phyloP scores from a whole-genome alignment of 495 filamentous ascomycete genomes.

The Oidiodendron maius region DNA sequence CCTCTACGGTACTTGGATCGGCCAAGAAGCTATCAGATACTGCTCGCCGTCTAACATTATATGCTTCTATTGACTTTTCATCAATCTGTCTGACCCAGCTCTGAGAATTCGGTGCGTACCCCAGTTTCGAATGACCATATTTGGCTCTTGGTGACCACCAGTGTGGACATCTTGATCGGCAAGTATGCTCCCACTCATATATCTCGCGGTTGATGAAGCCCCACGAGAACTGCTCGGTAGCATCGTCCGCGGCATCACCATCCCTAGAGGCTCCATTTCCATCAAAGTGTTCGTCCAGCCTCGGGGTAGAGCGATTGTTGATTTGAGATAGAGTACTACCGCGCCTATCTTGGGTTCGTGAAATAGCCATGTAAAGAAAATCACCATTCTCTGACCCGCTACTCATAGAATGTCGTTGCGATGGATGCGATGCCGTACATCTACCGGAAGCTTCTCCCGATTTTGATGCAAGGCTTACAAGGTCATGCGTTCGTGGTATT shows the following conservation, averaged over 20 bases:
- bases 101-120: not conserved
- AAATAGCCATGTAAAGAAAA: conserved; percentile 14
- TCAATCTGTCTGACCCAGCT: conserved; percentile 9
- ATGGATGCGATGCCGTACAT: not conserved
- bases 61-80: not conserved
- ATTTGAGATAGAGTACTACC: conserved; percentile 8
- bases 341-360: not conserved
- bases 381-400: conserved; percentile 17
- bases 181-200: conserved; percentile 21
- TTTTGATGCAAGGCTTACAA: not conserved
- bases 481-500: not conserved
- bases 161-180: conserved; percentile 19
- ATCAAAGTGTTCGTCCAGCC: conserved; percentile 5
- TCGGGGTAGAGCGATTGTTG: conserved; percentile 7
- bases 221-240: conserved; percentile 9
- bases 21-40: conserved; percentile 16
- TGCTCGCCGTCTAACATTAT: conserved; percentile 5
- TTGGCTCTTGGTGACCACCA: conserved; percentile 21
- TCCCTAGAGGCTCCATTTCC: not conserved
- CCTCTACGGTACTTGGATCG: conserved; percentile 5
- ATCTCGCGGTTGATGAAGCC: conserved; percentile 20
- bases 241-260: not conserved
- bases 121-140: conserved; percentile 1
- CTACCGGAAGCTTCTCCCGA: not conserved
- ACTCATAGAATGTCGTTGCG: not conserved